Conservation (phyloP, 2,329 filamentous ascomycete genomes). For the Zasmidium cellare region DNA sequence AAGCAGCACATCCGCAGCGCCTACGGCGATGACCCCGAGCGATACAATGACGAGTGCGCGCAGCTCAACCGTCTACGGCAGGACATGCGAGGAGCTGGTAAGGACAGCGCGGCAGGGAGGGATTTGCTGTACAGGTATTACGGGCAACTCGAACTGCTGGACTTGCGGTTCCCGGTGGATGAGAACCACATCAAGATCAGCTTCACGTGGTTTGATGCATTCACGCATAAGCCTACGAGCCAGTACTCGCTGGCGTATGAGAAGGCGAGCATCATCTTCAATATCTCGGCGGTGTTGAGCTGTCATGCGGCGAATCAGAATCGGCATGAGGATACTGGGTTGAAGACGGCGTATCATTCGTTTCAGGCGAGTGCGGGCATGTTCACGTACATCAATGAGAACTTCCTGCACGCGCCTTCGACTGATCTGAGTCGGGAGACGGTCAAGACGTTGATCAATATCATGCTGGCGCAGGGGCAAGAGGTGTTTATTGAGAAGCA, state of each 20-base stretch:
- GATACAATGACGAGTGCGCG: conserved; percentile 91
- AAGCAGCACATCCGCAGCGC: conserved; percentile 91
- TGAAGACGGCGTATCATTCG: conserved; percentile 96
- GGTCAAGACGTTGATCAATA: conserved; percentile 87
- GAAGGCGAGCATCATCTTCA: conserved; percentile 99
- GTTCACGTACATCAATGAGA: conserved; percentile 99
- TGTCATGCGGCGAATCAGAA: conserved; percentile 94
- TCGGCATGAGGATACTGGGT: conserved; percentile 82
- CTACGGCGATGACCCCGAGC: conserved; percentile 94
- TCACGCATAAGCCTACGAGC: conserved; percentile 94
- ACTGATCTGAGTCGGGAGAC: conserved; percentile 95
- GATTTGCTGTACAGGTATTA: conserved; percentile 97
- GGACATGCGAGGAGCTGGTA: conserved; percentile 96
- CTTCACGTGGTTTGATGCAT: conserved; percentile 99
- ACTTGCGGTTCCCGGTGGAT: conserved; percentile 93
- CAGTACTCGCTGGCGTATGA: conserved; percentile 97
- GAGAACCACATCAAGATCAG: conserved; percentile 99
- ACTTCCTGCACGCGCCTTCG: conserved; percentile 94
- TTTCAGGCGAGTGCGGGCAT: conserved; percentile 98
- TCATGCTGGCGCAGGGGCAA: conserved; percentile 94
- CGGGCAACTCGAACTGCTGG: conserved; percentile 90
- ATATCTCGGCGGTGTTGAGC: conserved; percentile 94
- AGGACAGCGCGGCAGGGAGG: conserved; percentile 89
- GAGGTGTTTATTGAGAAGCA: conserved; percentile 98
- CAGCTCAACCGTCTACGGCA: conserved; percentile 93